phyloP scores from a whole-genome alignment of 2,329 filamentous ascomycete species.

The Pezizomycotina sp. region DNA sequence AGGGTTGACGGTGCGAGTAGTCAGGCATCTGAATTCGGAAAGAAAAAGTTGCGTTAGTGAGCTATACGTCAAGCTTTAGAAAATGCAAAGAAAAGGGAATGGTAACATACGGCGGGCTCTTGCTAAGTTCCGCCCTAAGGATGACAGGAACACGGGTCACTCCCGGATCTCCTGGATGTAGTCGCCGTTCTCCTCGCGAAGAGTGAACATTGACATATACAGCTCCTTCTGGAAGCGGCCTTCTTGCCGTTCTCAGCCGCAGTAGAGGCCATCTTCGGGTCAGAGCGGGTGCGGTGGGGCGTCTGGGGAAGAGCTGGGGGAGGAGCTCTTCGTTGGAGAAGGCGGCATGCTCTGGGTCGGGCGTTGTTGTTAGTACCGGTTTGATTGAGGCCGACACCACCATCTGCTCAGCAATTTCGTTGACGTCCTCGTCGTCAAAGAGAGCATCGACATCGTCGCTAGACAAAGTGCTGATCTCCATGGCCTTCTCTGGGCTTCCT shows the following conservation, averaged over 20 bases:
- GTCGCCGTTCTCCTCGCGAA: constrained; percentile 82
- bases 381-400: constrained; percentile 71
- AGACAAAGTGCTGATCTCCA: constrained; percentile 84
- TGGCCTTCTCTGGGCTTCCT: constrained; percentile 86
- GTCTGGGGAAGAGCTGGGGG: constrained; percentile 45
- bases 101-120: constrained; percentile 91
- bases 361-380: too few species aligned
- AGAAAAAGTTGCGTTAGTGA: constrained; percentile 27
- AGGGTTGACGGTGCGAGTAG: constrained; percentile 68
- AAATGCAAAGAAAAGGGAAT: neutral
- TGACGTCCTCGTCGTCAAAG: constrained; percentile 86
- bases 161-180: constrained; percentile 97
- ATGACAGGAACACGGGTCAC: constrained; percentile 95
- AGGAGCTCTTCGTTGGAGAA: constrained; percentile 63
- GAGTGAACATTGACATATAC: constrained; percentile 74
- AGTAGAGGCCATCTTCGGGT: constrained; percentile 65
- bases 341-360: constrained; percentile 91
- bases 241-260: constrained; percentile 58
- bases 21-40: constrained; percentile 46
- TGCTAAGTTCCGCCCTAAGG: constrained; percentile 90
- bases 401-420: constrained; percentile 78
- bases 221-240: constrained; percentile 57
- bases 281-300: constrained; percentile 78
- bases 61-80: constrained; percentile 2
- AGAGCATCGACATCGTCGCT: constrained; percentile 88